Percentiles rank a stretch among this genome's conserved stretches.
phyloP scores from a whole-genome alignment of 1,139 yeast species.

The Geotrichum europaeum region DNA sequence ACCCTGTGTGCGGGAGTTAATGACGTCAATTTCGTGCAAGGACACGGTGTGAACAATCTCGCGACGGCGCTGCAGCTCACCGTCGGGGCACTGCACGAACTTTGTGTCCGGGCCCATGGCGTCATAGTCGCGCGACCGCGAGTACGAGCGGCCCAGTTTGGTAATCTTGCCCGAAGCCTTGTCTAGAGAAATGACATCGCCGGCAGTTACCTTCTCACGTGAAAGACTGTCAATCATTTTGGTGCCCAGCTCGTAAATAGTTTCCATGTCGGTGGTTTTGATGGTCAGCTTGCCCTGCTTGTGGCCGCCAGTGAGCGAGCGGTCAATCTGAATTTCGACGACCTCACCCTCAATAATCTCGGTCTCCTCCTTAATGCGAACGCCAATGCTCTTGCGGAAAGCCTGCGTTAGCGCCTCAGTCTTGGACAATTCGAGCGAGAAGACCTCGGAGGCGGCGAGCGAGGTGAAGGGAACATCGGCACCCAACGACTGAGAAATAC shows the following conservation, averaged over 20 bases:
- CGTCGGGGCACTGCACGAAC: conserved; percentile 97
- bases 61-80: conserved; percentile 91
- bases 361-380: conserved; percentile 91
- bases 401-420: conserved; percentile 96
- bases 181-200: conserved; percentile 94
- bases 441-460: conserved; percentile 89
- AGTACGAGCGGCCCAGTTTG: conserved; percentile 89
- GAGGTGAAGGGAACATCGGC: conserved; percentile 93
- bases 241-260: conserved; percentile 92
- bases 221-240: conserved; percentile 96
- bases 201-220: conserved; percentile 93
- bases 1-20: conserved; percentile 96
- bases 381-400: conserved; percentile 91
- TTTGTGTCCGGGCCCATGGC: conserved; percentile 99
- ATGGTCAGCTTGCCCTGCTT: conserved; percentile 96
- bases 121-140: conserved; percentile 95
- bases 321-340: conserved; percentile 94
- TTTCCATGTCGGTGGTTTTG: conserved; percentile 98
- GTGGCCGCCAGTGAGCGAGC: conserved; percentile 95
- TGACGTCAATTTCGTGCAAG: conserved; percentile 95
- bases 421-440: conserved; percentile 82
- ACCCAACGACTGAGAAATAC: conserved; percentile 84
- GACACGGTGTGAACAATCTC: conserved; percentile 96
- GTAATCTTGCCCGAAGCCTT: conserved; percentile 92
- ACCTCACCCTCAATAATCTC: conserved; percentile 98